Base-by-base conservation (phyloP, 2,329 filamentous ascomycete species). In the Pleoardoris graminearum region DNA sequence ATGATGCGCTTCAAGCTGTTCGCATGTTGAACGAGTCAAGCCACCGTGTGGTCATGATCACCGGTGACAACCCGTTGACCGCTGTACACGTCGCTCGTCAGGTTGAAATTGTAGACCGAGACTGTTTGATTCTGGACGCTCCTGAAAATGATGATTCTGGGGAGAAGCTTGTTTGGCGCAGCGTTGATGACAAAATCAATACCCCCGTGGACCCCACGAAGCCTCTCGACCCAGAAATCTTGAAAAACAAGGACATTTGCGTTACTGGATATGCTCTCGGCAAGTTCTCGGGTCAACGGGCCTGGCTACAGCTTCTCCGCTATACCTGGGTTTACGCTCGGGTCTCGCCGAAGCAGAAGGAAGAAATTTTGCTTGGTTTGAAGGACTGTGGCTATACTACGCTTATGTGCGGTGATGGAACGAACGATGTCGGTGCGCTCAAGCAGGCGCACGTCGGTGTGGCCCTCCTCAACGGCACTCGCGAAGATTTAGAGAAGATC, bases 11-110 rank as follows among this genome's bases (percentile, higher is more conserved):
- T 76, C 87, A 94, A 72, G 87, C 94, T 33, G 90, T 99, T 35
- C 90, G 89, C 60, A 97, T 97, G 91, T 83, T 99, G 64, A 99
- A 97, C 70, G 94, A 99, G 79, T 97, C 93, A 76, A 97, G 92
- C 76, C 94, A 99, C 75, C 90, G 94, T 64, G 91, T 96, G 41
- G 89, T 99, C 63, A 99, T 99, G 94, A 99, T 99, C 61, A 99
- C 94, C 54, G 94, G 94, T 70, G 94, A 99, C 74, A 99, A 99
- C 73, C 93, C 94, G 11, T 82, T 99, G 47, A 99, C 94, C 35
- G 94, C 94, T 60, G 90, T 96, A 10, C 93, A 99, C 70, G 94
- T 99, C 51, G 94, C 94, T 14, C 87, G 88, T 56, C 88, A 97
- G 72, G 94, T 99, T 22, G 94, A 99, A 73, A 99, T 99, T 72